Evolutionary conservation across 2,329 filamentous ascomycete genomes (phyloP).

Genomic region (Alternaria gaisen): DNA sequence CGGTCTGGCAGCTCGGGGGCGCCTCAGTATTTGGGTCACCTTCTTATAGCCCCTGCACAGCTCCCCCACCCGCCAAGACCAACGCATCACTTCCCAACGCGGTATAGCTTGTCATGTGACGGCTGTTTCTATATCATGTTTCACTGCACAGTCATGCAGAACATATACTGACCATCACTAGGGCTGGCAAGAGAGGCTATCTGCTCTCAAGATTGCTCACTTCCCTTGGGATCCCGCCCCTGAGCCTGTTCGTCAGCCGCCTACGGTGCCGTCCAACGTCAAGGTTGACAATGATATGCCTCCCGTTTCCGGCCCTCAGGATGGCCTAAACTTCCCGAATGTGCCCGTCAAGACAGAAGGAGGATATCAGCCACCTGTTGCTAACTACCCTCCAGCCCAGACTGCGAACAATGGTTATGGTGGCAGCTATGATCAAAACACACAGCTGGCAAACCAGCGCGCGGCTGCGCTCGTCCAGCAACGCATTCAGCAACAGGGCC

Average conservation of each 20-base stretch:
- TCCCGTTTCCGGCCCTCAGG: constrained; percentile 39
- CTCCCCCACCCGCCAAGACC: constrained; percentile 49
- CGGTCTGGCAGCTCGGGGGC: constrained; percentile 50
- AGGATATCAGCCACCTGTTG: constrained; percentile 41
- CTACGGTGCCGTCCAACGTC: constrained; percentile 55
- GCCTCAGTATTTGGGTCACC: constrained; percentile 56
- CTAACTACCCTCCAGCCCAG: constrained; percentile 38
- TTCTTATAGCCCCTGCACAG: constrained; percentile 57
- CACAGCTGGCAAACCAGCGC: constrained; percentile 63
- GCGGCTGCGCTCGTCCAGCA: constrained; percentile 59
- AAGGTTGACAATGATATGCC: constrained; percentile 46
- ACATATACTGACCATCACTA: constrained; percentile 52
- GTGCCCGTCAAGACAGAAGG: constrained; percentile 63
- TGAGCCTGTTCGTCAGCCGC: constrained; percentile 61
- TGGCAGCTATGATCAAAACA: constrained; percentile 50
- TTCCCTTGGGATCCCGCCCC: constrained; percentile 92
- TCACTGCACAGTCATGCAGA: constrained; percentile 8
- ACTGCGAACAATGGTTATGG: constrained; percentile 45
- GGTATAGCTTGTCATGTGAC: constrained; percentile 51
- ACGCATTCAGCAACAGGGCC: constrained; percentile 41
- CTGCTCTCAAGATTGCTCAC: constrained; percentile 80
- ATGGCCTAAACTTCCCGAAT: constrained; percentile 43
- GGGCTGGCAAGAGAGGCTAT: constrained; percentile 95
- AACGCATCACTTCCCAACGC: constrained; percentile 42
- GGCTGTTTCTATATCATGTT: constrained; percentile 15